Evolutionary conservation across 768 basidiomycete genomes (phyloP).

Genomic region (Gautieria morchelliformis): DNA sequence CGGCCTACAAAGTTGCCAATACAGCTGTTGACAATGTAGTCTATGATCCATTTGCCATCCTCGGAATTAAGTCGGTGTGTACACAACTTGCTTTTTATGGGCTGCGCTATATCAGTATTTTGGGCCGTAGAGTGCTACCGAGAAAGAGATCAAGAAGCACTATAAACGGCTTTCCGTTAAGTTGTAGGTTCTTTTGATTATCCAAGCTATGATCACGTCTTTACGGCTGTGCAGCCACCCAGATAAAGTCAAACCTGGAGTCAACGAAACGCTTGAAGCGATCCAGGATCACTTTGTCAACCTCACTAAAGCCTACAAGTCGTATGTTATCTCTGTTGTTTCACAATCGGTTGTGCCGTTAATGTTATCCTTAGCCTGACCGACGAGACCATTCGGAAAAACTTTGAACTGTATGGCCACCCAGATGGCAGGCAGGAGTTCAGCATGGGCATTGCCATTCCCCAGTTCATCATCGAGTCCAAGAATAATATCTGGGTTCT

Average conservation of each 20-base stretch:
- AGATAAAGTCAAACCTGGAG: slow-evolving; percentile 82
- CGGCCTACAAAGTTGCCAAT: slow-evolving; percentile 56
- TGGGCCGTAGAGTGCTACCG: slow-evolving; percentile 43
- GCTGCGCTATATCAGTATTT: neutral
- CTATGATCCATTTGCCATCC: slow-evolving; percentile 92
- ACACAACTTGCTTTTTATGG: neutral
- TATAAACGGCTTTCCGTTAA: slow-evolving; percentile 85
- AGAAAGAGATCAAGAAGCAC: slow-evolving; percentile 92
- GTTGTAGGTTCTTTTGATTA: slow-evolving; percentile 46
- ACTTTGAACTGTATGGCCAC: slow-evolving; percentile 82
- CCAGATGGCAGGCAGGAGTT: slow-evolving; percentile 96
- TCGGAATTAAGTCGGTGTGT: slow-evolving; percentile 66
- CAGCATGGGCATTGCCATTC: slow-evolving; percentile 90
- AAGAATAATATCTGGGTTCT: slow-evolving; percentile 90
- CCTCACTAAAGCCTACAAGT: slow-evolving; percentile 96
- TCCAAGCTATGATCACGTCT: neutral
- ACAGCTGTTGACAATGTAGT: slow-evolving; percentile 54
- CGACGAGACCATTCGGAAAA: slow-evolving; percentile 85
- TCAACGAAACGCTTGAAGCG: slow-evolving; percentile 77
- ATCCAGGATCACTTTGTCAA: slow-evolving; percentile 84
- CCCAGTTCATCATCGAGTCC: slow-evolving; percentile 86
- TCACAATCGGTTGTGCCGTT: neutral
- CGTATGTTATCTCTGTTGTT: slow-evolving; percentile 37
- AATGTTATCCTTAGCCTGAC: slow-evolving; percentile 49
- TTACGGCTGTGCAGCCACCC: slow-evolving; percentile 61